Base-by-base conservation (phyloP, 2,329 filamentous ascomycete species). In the Fusarium nurragi region DNA sequence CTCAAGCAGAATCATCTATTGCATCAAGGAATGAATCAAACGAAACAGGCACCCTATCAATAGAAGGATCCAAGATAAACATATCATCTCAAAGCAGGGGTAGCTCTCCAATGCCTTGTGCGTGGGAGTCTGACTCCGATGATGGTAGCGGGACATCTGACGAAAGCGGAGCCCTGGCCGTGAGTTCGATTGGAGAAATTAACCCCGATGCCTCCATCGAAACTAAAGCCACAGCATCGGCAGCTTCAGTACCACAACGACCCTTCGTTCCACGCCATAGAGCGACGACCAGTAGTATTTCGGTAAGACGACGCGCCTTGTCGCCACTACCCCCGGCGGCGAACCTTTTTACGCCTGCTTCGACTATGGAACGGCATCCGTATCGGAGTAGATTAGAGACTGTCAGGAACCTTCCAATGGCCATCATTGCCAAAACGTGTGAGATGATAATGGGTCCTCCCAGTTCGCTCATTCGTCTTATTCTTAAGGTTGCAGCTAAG, bases 361-460 rank as follows among this genome's bases (percentile, higher is more conserved):
- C 87, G 6, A 63, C 60, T 75, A 78, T 62, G 71, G 60, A 57
- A 71, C 64, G 67, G 60, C 60, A 46, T 41, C 66, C 68, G 4
- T 64, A 63, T 32, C 53, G 59, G 36, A 73, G 58, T 52, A 69
- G 52, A 25, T 23, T 73, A n/a, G 69, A 69, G 37, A 55, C 60
- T 10, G 65, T 71, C 16, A 70, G 64, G 46, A 70, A 65, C 16
- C 52, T 71, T 18, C 71, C 73, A 12, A 67, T 86, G 47, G 84
- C 88, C 4, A 85, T 97, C 26, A 84, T 97, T 23, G 86, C 89
- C 54, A 94, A 92, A 77, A 93, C 93, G 0, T 88, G 86, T 64
- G 88, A 91, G 48, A 84, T 95, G 26, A 83, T 97, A 5, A 79
- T 97, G 14, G 88, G 91, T 1, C 93, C 93, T n/a, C 93, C 94